Percentiles rank a stretch among this genome's conserved stretches.
phyloP scores from a whole-genome alignment of 2,329 filamentous ascomycete species.

The Cercospora sp. region DNA sequence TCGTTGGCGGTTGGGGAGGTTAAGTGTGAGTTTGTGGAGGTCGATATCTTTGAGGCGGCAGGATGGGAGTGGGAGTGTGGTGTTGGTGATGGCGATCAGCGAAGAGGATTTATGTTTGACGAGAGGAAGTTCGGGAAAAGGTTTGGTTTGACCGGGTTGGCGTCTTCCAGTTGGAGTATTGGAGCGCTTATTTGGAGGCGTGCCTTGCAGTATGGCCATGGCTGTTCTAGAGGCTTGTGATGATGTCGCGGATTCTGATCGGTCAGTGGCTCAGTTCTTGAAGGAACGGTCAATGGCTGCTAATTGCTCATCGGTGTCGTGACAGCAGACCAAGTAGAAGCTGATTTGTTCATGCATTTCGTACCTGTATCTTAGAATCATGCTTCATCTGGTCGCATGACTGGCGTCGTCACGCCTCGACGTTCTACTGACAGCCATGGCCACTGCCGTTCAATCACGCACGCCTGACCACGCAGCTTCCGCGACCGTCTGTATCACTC shows the following conservation, averaged over 20 bases:
- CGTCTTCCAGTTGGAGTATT: background rate
- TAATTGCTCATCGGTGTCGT: background rate
- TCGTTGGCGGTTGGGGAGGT: background rate
- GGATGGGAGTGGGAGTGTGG: background rate
- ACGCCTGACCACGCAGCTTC: background rate
- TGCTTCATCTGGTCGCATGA: conserved; percentile 10
- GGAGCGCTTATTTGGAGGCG: background rate
- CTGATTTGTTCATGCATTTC: conserved; percentile 9
- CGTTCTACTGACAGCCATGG: background rate
- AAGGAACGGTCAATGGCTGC: background rate
- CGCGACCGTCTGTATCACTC: background rate
- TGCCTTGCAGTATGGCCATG: background rate
- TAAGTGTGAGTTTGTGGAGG: conserved; percentile 13
- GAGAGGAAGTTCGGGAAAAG: background rate
- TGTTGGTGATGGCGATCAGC: background rate
- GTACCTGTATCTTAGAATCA: conserved; percentile 7
- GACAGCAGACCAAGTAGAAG: background rate
- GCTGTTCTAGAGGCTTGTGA: background rate
- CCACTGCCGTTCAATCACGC: background rate
- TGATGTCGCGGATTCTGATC: background rate
- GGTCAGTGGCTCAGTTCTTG: background rate
- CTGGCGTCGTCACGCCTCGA: background rate
- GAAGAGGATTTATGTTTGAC: background rate
- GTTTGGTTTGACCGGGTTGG: background rate
- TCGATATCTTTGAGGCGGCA: conserved; percentile 6